Evolutionary conservation across 805 yeast genomes (phyloP).

Genomic region (Peterozyma toletana): DNA sequence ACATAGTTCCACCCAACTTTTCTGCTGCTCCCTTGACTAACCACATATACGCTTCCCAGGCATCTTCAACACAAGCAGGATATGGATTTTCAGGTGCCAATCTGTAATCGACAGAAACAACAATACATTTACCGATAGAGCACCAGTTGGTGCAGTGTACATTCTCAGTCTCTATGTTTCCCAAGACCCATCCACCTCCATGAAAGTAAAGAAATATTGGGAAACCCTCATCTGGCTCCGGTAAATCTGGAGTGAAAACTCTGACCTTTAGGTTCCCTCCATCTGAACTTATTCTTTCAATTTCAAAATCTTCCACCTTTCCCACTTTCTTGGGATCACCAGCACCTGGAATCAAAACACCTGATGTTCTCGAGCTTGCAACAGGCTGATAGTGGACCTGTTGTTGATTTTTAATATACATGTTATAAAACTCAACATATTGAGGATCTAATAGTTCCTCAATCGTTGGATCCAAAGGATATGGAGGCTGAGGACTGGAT

Average conservation of each 20-base stretch:
- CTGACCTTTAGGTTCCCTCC: constrained; percentile 20
- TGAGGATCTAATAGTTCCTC: constrained; percentile 25
- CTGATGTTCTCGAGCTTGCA: constrained; percentile 5
- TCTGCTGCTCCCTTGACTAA: constrained; percentile 16
- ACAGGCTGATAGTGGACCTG: constrained; percentile 14
- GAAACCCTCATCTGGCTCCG: constrained; percentile 27
- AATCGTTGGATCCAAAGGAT: constrained; percentile 10
- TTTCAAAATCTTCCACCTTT: constrained; percentile 21
- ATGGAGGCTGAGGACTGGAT: constrained; percentile 9
- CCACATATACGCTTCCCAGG: constrained; percentile 28
- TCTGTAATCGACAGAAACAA: constrained; percentile 40
- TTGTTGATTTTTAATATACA: constrained; percentile 13
- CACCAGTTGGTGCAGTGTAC: constrained; percentile 34
- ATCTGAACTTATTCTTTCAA: constrained; percentile 24
- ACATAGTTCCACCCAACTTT: constrained; percentile 19
- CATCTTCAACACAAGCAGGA: constrained; percentile 41
- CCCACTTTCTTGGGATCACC: constrained; percentile 21
- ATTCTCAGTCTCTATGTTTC: constrained; percentile 32
- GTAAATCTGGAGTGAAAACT: constrained; percentile 30
- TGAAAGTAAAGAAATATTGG: constrained; percentile 32
- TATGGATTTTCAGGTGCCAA: constrained; percentile 42
- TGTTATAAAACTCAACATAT: constrained; percentile 28
- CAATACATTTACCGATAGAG: constrained; percentile 26
- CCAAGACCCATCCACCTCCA: constrained; percentile 42
- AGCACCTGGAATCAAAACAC: too few species aligned